Conservation (phyloP, 2,329 filamentous ascomycete genomes). For the Colletotrichum cuscutae region DNA sequence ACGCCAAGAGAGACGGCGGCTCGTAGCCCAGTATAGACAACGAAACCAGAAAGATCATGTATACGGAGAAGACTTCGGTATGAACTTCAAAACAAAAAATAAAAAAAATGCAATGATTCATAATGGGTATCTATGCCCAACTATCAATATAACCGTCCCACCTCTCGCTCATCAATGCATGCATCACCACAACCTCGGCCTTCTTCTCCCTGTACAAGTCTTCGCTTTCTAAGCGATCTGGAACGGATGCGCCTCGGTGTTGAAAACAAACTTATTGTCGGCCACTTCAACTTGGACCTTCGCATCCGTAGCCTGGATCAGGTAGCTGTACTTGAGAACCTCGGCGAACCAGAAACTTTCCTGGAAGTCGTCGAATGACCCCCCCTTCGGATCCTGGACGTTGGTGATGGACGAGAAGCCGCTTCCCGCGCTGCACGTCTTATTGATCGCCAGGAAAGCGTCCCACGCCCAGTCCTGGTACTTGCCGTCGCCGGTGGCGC, state of each 20-base stretch:
- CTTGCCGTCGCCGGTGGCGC: slow-evolving; percentile 77
- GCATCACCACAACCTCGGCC: not conserved
- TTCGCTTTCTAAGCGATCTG: slow-evolving; percentile 24
- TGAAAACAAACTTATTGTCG: slow-evolving; percentile 58
- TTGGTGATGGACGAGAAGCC: slow-evolving; percentile 75
- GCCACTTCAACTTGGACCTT: slow-evolving; percentile 63
- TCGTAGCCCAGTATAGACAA: slow-evolving; percentile 42
- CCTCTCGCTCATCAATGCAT: not conserved
- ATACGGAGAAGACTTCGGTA: not conserved
- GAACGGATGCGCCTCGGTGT: slow-evolving; percentile 61
- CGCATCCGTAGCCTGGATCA: slow-evolving; percentile 74
- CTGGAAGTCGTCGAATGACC: slow-evolving; percentile 74
- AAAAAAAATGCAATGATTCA: slow-evolving; percentile 1
- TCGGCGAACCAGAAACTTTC: slow-evolving; percentile 92
- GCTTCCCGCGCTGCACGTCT: slow-evolving; percentile 69
- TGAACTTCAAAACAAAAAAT: not conserved
- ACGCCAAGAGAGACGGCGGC: slow-evolving; percentile 64
- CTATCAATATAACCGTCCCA: not conserved
- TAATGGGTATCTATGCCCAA: slow-evolving; percentile 4
- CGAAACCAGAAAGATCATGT: not conserved
- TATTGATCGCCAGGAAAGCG: slow-evolving; percentile 76
- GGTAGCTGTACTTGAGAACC: slow-evolving; percentile 84
- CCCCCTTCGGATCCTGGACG: slow-evolving; percentile 73
- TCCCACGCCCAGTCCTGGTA: slow-evolving; percentile 90
- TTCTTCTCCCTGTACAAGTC: not conserved